Evolutionary conservation across 163 green algal genomes (phyloP).

Genomic region (Scenedesmus sp.): DNA sequence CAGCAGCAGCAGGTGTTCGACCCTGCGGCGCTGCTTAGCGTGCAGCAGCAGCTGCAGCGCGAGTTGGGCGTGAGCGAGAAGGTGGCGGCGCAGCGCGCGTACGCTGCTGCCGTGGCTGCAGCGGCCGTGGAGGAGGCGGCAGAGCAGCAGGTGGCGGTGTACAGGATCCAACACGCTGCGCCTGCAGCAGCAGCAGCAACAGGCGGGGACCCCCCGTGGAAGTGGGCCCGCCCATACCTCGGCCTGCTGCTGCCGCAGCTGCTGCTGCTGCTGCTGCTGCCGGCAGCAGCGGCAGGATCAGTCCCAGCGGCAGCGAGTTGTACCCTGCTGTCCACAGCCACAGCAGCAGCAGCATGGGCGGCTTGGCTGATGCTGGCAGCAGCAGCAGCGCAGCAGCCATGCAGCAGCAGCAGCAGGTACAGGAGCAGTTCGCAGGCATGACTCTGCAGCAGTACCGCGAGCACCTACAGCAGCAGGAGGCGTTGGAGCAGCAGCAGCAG

Average conservation of each 20-base stretch:
- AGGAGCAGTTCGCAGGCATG: no score
- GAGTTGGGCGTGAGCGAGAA: background rate
- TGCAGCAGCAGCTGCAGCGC: slow-evolving; percentile 36
- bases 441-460: background rate
- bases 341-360: background rate
- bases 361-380: background rate
- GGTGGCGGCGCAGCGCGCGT: slow-evolving; percentile 15
- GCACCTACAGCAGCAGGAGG: background rate
- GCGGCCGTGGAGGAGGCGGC: background rate
- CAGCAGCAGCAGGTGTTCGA: background rate
- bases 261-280: background rate
- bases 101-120: slow-evolving; percentile 6
- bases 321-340: background rate
- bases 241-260: background rate
- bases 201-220: background rate
- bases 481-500: background rate
- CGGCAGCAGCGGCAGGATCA: background rate
- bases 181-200: background rate
- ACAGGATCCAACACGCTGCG: background rate
- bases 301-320: background rate
- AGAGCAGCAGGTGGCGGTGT: background rate
- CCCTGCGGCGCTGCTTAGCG: background rate
- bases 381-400: slow-evolving; percentile 1
- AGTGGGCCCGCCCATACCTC: background rate
- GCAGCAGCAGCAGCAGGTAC: no score